These are phyloP conservation scores for Byssothecium circinans DNA, from an alignment of 2,329 filamentous ascomycete genomes.

Conservation along the genomic window DNA sequence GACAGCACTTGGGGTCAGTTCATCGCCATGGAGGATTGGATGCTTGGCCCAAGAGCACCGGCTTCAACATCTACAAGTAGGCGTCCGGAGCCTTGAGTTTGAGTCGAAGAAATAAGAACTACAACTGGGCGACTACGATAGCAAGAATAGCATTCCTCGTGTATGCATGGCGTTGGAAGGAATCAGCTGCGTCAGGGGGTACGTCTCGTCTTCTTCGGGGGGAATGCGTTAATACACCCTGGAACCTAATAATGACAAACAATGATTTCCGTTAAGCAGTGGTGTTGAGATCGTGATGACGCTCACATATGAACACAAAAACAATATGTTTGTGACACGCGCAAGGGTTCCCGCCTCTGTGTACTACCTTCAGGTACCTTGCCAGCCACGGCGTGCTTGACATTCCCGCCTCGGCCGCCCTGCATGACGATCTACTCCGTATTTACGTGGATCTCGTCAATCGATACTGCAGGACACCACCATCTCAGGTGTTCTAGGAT, in stretches of 20 bases:
- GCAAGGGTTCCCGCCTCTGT: neutral
- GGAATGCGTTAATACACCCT: neutral
- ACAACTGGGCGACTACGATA: neutral
- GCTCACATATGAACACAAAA: neutral
- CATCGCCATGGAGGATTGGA: conserved; percentile 98
- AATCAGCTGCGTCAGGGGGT: neutral
- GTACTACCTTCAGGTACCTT: too few species aligned
- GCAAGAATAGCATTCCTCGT: conserved; percentile 2
- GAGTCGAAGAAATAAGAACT: conserved; percentile 1
- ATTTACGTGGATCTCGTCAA: neutral
- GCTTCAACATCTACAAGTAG: conserved; percentile 26
- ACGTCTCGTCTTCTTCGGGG: neutral
- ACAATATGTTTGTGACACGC: too few species aligned
- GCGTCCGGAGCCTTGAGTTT: conserved; percentile 17
- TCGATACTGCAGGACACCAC: neutral
- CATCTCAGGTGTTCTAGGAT: neutral
- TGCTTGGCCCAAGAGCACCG: conserved; percentile 82
- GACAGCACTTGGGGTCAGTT: conserved; percentile 91
- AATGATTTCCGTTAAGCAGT: too few species aligned
- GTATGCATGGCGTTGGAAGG: conserved; percentile 14
- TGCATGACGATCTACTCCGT: neutral
- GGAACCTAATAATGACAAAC: too few species aligned
- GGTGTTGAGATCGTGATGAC: neutral
- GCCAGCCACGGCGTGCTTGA: neutral
- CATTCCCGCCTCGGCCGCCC: neutral